Base-by-base conservation (phyloP, 2,329 filamentous ascomycete genomes). In the Diaporthe ilicicola region DNA sequence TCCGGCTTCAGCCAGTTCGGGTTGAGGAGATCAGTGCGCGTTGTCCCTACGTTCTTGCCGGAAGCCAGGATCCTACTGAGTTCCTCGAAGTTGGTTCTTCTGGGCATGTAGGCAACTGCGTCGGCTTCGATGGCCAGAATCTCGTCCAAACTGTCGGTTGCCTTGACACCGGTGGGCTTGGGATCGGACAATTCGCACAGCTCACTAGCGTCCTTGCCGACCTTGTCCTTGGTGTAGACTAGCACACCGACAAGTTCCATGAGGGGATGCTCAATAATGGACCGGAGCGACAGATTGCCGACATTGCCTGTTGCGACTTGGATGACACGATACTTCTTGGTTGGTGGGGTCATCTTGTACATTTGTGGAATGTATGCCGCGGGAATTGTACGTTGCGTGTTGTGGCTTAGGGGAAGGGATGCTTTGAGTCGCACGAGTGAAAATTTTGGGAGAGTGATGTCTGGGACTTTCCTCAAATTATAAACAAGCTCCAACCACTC, bases 151-250 rank as follows among this genome's bases (percentile, higher is more conserved):
- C 32, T 53, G 50, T 53, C 50, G 50, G 50, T 53, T 32, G 50
- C 27, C 27, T 10, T 19, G 50, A 53, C n/a, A 0, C 50, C 27
- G 27, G 50, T 53, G 24, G 13, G 50, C 9, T 53, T 29, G 17
- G 50, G 27, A 32, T 19, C 29, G 17, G 50, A 53, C 17, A 53
- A n/a, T n/a, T 53, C 50, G 7, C 50, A 53, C 19, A 53, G 50
- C 50, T 53, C 50, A 9, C 15, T 19, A 32, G 50, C 50, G 17
- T 53, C 50, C 50, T 53, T 53, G 8, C 50, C 50, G 27, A 53
- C 50, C 13, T 53, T 53, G 50, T 53, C 50, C 27, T 53, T 53
- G 27, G 50, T 53, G 50, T 53, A 53, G 50, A 53, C 50, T 53
- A 53, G 27, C 27, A 53, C 50, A 53, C 50, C 50, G 8, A 12